These are phyloP conservation scores for Ailanthus altissimus DNA, from an alignment of 345 rosid species.

Conservation along the genomic window DNA sequence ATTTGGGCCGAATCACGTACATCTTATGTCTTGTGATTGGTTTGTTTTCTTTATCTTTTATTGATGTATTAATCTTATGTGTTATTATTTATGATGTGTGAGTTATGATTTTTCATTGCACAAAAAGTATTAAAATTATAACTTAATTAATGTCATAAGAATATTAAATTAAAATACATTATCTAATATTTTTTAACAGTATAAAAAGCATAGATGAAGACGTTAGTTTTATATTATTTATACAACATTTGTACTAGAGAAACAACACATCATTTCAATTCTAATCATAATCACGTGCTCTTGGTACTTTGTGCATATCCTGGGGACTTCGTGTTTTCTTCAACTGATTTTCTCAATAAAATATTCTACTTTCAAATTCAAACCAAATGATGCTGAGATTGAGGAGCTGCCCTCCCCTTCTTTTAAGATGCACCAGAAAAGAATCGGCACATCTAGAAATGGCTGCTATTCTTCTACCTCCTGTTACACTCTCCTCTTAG, in stretches of 20 bases:
- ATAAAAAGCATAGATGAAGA: too few species aligned
- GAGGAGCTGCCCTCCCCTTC: background rate
- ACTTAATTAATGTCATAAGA: too few species aligned
- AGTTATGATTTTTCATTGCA: too few species aligned
- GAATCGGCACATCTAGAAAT: background rate
- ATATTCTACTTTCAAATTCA: background rate
- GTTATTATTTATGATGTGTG: too few species aligned
- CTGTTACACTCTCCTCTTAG: background rate
- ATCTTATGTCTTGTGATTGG: too few species aligned
- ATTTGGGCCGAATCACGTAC: too few species aligned
- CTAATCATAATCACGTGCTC: background rate
- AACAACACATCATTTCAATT: background rate
- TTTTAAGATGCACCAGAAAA: background rate
- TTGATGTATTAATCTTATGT: too few species aligned
- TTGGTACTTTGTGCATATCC: background rate
- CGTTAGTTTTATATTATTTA: background rate
- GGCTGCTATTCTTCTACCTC: background rate
- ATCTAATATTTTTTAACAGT: too few species aligned
- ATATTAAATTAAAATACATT: too few species aligned
- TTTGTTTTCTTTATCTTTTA: too few species aligned
- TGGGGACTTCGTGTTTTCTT: background rate
- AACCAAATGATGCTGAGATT: background rate
- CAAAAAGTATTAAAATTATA: too few species aligned
- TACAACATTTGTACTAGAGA: background rate
- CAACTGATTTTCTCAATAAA: background rate